These are phyloP conservation scores for Clitocybe nebularis DNA, from an alignment of 1,284 basidiomycete genomes.

Conservation along the genomic window DNA sequence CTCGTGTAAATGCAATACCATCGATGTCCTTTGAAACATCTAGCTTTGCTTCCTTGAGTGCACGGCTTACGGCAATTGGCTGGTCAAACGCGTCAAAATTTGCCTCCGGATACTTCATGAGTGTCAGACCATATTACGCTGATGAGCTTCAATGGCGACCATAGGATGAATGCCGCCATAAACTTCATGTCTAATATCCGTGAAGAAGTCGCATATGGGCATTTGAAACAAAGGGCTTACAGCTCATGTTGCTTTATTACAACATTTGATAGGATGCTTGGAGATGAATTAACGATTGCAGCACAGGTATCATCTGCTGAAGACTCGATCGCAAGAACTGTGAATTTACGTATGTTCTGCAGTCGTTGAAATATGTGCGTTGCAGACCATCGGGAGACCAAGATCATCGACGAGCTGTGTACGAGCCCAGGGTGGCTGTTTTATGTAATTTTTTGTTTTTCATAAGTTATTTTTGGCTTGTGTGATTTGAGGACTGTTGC, in stretches of 20 bases:
- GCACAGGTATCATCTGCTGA: conserved; percentile 91
- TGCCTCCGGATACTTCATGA: conserved; percentile 1
- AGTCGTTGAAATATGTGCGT: background rate
- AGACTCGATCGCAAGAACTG: conserved; percentile 78
- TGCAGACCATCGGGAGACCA: background rate
- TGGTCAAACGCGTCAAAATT: conserved; percentile 26
- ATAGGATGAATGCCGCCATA: conserved; percentile 85
- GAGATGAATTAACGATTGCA: conserved; percentile 69
- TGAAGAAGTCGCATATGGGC: conserved; percentile 1
- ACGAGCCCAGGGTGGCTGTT: background rate
- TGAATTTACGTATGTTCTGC: conserved; percentile 35
- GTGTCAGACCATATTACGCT: conserved; percentile 62
- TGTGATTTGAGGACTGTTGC: no score
- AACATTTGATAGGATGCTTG: conserved; percentile 74
- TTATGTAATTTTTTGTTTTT: no score
- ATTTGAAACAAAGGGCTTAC: conserved; percentile 29
- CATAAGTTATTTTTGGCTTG: no score
- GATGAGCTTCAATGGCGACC: conserved; percentile 71
- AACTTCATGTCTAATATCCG: conserved; percentile 64
- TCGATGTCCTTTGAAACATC: conserved; percentile 60
- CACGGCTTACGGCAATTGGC: conserved; percentile 72
- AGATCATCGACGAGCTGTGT: conserved; percentile 4
- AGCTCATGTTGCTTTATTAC: conserved; percentile 75
- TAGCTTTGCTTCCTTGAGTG: conserved; percentile 63
- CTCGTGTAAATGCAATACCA: conserved; percentile 88